Evolutionary conservation across 139 green algal genomes (phyloP).

Genomic region (Micromonas commoda): DNA sequence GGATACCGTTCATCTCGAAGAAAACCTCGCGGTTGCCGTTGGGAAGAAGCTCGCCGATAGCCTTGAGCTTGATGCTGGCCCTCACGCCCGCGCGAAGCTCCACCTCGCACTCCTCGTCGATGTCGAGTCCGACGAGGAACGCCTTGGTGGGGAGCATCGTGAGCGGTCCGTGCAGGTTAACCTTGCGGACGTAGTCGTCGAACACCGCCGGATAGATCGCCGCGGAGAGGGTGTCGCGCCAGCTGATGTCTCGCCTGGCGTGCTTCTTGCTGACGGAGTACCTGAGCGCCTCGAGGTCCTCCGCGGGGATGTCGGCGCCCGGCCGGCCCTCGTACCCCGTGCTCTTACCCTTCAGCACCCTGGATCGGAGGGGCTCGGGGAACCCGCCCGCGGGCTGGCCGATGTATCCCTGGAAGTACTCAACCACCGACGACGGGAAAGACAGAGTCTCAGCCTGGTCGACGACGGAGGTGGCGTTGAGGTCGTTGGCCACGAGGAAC

Average conservation of each 20-base stretch:
- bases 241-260: slow-evolving; percentile 44
- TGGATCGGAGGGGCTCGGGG: slow-evolving; percentile 72
- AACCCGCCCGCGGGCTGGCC: slow-evolving; percentile 67
- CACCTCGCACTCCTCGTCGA: slow-evolving; percentile 80
- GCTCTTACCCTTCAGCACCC: slow-evolving; percentile 65
- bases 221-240: slow-evolving; percentile 66
- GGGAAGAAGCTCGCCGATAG: slow-evolving; percentile 67
- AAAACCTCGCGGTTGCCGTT: slow-evolving; percentile 76
- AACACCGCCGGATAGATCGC: slow-evolving; percentile 82
- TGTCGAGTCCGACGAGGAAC: slow-evolving; percentile 75
- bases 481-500: slow-evolving; percentile 90
- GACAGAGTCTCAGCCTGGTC: slow-evolving; percentile 65
- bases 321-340: slow-evolving; percentile 55
- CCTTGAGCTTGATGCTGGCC: slow-evolving; percentile 65
- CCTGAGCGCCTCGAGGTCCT: slow-evolving; percentile 58
- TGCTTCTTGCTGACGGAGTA: slow-evolving; percentile 57
- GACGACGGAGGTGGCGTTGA: slow-evolving; percentile 69
- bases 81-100: slow-evolving; percentile 11
- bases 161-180: slow-evolving; percentile 55
- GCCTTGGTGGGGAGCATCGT: slow-evolving; percentile 76
- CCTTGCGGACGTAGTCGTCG: slow-evolving; percentile 40
- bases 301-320: slow-evolving; percentile 52
- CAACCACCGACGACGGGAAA: slow-evolving; percentile 75
- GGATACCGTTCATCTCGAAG: slow-evolving; percentile 87
- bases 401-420: slow-evolving; percentile 59